These are phyloP conservation scores for Trematosphaeria pertusa DNA, from an alignment of 2,329 filamentous ascomycete species.

Conservation along the genomic window DNA sequence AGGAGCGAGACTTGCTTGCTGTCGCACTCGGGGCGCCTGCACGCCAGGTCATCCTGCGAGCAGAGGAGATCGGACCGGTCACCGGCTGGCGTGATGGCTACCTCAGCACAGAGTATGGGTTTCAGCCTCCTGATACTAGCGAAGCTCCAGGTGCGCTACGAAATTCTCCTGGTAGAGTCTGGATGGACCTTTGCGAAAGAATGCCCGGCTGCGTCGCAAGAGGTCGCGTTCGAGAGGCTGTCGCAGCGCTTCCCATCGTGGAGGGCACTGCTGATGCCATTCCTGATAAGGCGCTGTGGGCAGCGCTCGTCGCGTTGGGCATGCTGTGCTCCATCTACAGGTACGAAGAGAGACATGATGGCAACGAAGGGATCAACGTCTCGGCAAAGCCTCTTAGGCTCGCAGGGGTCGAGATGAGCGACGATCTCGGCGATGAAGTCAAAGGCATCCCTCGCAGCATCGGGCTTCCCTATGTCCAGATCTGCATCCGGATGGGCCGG, in stretches of 20 bases:
- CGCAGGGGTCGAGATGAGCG: conserved; percentile 56
- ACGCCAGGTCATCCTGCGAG: conserved; percentile 61
- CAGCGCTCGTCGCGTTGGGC: conserved; percentile 59
- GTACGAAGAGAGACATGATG: conserved; percentile 62
- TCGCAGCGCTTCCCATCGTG: conserved; percentile 58
- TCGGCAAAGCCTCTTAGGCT: conserved; percentile 40
- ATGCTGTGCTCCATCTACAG: conserved; percentile 64
- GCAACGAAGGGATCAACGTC: conserved; percentile 57
- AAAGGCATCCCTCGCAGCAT: conserved; percentile 59
- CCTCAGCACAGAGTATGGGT: conserved; percentile 60
- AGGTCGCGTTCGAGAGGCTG: conserved; percentile 59
- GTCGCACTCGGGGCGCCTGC: conserved; percentile 62
- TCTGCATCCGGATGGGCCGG: conserved; percentile 62
- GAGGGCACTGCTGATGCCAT: conserved; percentile 59
- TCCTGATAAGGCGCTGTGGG: conserved; percentile 61
- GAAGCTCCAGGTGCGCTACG: conserved; percentile 57
- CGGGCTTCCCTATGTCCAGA: conserved; percentile 60
- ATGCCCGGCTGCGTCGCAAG: conserved; percentile 61
- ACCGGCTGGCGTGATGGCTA: conserved; percentile 64
- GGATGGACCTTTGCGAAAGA: conserved; percentile 62
- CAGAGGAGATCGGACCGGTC: conserved; percentile 59
- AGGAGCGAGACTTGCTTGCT: conserved; percentile 59
- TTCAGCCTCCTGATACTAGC: conserved; percentile 60
- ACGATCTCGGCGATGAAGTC: conserved; percentile 60
- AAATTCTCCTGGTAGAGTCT: conserved; percentile 60